Base-by-base conservation (phyloP, 2,329 filamentous ascomycete species). In the Venturia nashicola region DNA sequence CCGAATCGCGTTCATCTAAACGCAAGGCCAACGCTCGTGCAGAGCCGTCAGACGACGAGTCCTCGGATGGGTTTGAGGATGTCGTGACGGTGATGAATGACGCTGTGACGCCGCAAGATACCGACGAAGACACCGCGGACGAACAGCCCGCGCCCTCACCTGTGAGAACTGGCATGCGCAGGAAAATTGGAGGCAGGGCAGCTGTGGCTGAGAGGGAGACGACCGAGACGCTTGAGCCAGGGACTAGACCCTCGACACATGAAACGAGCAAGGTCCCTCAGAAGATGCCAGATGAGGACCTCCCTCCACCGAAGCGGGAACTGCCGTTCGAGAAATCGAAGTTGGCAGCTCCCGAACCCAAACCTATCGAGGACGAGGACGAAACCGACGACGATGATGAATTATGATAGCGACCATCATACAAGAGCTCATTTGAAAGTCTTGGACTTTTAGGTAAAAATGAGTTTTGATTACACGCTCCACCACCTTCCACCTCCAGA, bases 1-100 rank as follows among this genome's bases (percentile, higher is more conserved):
- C 71, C 69, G 71, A 66, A 11, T 76, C 74, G 46, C 72, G 73
- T 32, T 64, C 68, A 3, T 71, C 70, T 0, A 76, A 76, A 64
- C 71, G 74, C 11, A 61, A 61, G 27, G 40, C 43, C n/a, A 64
- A 44, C 14, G 44, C 61, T 11, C 42, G 61, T 34, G 42, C 43
- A 3, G 42, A 40, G 23, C 20, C 18, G 3, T 70, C 67, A 51
- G 73, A 73, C 20, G 61, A 51, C 20, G 61, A 62, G 23, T 62
- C 61, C 12, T 61, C 68, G 68, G 43, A 72, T 72, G 70, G n/a
- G 3, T 62, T 62, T 16, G 71, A 75, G 46, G 69, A 73, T 34
- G 69, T 73, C 43, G 65, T 70, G 16, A 68, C n/a, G 68, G 63
- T 65, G 5, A 65, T 64, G 23, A 63, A 67, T 20, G 68, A 67